phyloP scores from a whole-genome alignment of 371 early-diverging fungal genomes.

The Aphelidium insulamus region DNA sequence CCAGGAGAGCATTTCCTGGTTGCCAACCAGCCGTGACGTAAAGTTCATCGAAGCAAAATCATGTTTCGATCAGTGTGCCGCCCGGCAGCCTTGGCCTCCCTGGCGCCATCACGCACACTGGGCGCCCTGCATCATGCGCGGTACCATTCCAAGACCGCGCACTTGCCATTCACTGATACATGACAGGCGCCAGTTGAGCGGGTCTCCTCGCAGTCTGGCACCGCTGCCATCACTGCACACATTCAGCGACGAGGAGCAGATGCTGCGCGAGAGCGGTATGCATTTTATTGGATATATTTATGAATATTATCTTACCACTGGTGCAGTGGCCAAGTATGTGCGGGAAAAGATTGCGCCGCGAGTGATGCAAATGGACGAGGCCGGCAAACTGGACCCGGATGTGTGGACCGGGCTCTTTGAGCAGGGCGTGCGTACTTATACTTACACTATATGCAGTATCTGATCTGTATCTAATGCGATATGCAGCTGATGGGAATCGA shows the following conservation, averaged over 20 bases:
- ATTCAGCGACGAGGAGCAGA: conserved; percentile 59
- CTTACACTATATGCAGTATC: neutral
- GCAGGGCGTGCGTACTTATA: conserved; percentile 39
- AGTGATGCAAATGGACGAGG: conserved; percentile 83
- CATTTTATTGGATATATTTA: neutral
- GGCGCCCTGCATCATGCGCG: too few relatives aligned
- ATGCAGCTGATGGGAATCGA: conserved; percentile 86
- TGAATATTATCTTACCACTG: neutral
- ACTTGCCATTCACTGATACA: too few relatives aligned
- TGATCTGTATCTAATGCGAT: neutral
- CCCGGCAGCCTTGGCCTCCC: too few relatives aligned
- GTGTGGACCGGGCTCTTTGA: conserved; percentile 74
- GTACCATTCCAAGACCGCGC: too few relatives aligned
- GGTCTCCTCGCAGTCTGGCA: neutral
- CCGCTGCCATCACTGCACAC: conserved; percentile 46
- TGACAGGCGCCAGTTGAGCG: neutral
- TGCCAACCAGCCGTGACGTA: too few relatives aligned
- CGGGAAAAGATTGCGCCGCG: conserved; percentile 60
- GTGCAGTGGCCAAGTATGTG: conserved; percentile 60
- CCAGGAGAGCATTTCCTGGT: too few relatives aligned
- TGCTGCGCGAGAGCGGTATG: conserved; percentile 49
- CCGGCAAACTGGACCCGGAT: conserved; percentile 47
- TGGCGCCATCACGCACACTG: too few relatives aligned
- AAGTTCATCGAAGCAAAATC: too few relatives aligned
- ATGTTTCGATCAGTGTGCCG: too few relatives aligned